Evolutionary conservation across 768 basidiomycete species (phyloP).

Genomic region (Boletus huronensis): DNA sequence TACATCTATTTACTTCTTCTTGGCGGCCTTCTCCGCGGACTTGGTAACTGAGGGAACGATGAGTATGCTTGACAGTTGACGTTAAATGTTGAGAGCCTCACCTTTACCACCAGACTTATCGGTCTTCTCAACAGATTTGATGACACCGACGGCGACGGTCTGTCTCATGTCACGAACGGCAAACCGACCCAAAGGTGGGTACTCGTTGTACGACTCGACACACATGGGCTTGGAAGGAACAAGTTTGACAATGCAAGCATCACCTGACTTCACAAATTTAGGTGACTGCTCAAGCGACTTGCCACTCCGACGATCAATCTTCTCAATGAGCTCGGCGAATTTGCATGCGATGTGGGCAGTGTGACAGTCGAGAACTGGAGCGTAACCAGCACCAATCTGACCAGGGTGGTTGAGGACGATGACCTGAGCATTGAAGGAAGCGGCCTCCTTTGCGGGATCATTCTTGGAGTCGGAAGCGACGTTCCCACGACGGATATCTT

Average conservation of each 20-base stretch:
- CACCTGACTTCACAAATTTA: conserved; percentile 99
- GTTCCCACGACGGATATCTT: conserved; percentile 99
- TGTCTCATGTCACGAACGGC: conserved; percentile 99
- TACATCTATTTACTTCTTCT: conserved; percentile 94
- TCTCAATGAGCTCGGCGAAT: conserved; percentile 97
- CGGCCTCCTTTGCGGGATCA: conserved; percentile 99
- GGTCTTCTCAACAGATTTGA: conserved; percentile 96
- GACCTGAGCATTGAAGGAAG: conserved; percentile 99
- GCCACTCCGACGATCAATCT: conserved; percentile 98
- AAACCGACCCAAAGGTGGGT: conserved; percentile 99
- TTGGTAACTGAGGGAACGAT: conserved; percentile 64
- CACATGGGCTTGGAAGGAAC: conserved; percentile 96
- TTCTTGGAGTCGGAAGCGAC: conserved; percentile 99
- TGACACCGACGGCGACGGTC: conserved; percentile 98
- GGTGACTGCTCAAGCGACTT: conserved; percentile 84
- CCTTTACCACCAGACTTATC: conserved; percentile 88
- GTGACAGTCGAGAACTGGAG: conserved; percentile 99
- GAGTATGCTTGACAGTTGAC: conserved; percentile 3
- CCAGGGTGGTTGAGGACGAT: conserved; percentile 99
- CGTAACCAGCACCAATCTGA: conserved; percentile 99
- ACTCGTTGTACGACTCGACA: conserved; percentile 92
- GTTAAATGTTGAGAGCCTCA: conserved; percentile 31
- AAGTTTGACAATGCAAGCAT: conserved; percentile 98
- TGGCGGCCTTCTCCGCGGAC: conserved; percentile 93
- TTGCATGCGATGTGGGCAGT: conserved; percentile 99